phyloP scores from a whole-genome alignment of 2,329 filamentous ascomycete species.

The Ophiostoma angusticollis region DNA sequence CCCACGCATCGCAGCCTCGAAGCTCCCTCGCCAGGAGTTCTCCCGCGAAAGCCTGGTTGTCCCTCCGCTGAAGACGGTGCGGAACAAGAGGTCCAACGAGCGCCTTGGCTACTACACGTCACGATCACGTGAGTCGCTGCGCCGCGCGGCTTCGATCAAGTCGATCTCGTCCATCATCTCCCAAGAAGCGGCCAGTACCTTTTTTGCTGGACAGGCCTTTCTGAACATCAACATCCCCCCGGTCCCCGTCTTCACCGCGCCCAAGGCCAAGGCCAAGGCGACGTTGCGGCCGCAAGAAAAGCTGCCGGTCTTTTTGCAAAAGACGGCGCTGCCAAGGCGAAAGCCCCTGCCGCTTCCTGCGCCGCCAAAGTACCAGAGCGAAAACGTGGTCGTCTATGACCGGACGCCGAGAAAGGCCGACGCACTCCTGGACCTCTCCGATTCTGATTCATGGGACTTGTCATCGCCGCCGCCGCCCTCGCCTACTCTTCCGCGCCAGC shows the following conservation, averaged over 20 bases:
- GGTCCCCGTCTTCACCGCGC: constrained; percentile 19
- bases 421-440: not conserved
- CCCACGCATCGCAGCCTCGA: constrained; percentile 23
- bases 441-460: constrained; percentile 19
- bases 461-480: constrained; percentile 17
- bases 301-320: constrained; percentile 1
- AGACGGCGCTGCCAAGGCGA: constrained; percentile 8
- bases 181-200: constrained; percentile 30
- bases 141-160: constrained; percentile 30
- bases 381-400: constrained; percentile 6
- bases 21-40: constrained; percentile 30
- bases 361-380: constrained; percentile 2
- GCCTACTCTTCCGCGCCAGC: constrained; percentile 9
- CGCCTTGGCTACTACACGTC: constrained; percentile 35
- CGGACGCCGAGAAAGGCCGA: constrained; percentile 2
- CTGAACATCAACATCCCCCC: constrained; percentile 23
- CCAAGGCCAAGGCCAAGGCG: constrained; percentile 5
- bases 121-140: constrained; percentile 39
- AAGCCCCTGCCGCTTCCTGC: constrained; percentile 11
- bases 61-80: constrained; percentile 37
- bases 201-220: constrained; percentile 28
- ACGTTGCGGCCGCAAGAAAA: not conserved
- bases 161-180: constrained; percentile 41
- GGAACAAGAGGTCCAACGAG: constrained; percentile 33
- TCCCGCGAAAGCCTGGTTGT: constrained; percentile 50